Base-by-base conservation (phyloP, 148 eudicot species). In the Vaccinium myrtillus region DNA sequence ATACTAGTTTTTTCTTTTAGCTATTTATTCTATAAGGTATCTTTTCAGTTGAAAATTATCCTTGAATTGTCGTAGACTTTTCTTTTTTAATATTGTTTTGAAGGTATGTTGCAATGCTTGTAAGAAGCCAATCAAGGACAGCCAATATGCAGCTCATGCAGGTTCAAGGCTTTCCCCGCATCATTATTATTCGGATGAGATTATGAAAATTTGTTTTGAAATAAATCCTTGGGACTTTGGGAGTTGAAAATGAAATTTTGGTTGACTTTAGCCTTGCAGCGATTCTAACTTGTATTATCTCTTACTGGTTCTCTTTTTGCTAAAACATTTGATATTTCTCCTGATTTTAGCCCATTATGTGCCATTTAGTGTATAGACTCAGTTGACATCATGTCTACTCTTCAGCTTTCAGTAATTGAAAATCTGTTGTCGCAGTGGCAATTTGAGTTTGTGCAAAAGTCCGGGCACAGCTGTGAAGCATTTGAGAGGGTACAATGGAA, bases 31-130 rank as follows among this genome's bases (percentile, higher is more conserved):
- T 65, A 8, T 15, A 63, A 15, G 50, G 49, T 46, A 51, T 51
- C 59, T 25, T 0, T 77, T 77, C 36, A 77, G 39, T 77, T 13
- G 39, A 77, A 50, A 51, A n/a, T 51, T 77, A n/a, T 54, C 80
- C 36, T 11, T 55, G 81, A 30, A 21, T 63, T 81, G 2, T 71
- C 12, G 21, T 16, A 12, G 2, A 16, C 25, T 86, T 50, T 75
- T n/a, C 75, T 23, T 59, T 49, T 54, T 73, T 46, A 32, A 82
- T 86, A 16, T 51, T 87, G 30, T 86, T 55, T 71, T 91, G 88
- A 79, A 94, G 98, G 95, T 94, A 32, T 82, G 90, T 85, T 94
- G 98, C 89, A 92, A 92, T 85, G 88, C 93, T 83, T 94, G 98
- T 87, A 93, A 89, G 91, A 94, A 91, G 88, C 98, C 98, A 78